Evolutionary conservation across 208 protist species (phyloP).

Genomic region (Crithidia expoeki): DNA sequence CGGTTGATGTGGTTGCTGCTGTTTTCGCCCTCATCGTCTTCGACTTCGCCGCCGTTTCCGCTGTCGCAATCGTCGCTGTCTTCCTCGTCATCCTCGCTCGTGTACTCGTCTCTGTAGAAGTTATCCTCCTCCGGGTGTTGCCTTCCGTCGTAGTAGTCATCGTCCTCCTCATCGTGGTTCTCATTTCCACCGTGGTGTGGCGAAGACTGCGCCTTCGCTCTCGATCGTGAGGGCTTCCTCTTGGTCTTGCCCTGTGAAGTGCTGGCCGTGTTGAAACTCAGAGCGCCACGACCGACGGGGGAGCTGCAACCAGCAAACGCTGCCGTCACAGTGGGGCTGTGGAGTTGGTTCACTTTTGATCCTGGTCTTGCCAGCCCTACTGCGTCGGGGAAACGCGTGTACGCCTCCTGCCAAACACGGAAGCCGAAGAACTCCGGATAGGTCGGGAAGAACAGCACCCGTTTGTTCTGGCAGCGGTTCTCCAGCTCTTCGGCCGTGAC

Average conservation of each 20-base stretch:
- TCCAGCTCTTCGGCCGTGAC: conserved; percentile 58
- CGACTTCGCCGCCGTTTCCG: conserved; percentile 5
- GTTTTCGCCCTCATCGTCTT: conserved; percentile 1
- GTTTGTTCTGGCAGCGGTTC: conserved; percentile 50
- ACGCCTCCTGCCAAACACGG: conserved; percentile 61
- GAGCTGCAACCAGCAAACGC: not conserved
- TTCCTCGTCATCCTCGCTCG: conserved; percentile 1
- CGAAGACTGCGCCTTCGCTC: too few species aligned
- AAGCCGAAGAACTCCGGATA: conserved; percentile 74
- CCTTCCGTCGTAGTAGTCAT: too few species aligned
- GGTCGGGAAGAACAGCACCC: conserved; percentile 65
- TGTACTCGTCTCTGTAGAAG: conserved; percentile 21
- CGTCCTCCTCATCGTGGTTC: not conserved
- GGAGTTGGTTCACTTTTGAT: not conserved
- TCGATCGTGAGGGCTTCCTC: not conserved
- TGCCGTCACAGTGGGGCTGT: not conserved
- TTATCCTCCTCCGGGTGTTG: not conserved
- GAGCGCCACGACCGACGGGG: conserved; percentile 3
- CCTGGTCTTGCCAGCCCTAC: conserved; percentile 16
- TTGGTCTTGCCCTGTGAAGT: not conserved
- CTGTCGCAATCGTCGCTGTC: conserved; percentile 1
- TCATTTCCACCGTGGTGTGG: not conserved
- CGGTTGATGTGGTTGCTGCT: too few species aligned
- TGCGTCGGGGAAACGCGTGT: conserved; percentile 48
- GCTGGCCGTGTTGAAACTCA: not conserved